phyloP scores from a whole-genome alignment of 192 early-diverging fungal species.

The Backusella morwellensis region DNA sequence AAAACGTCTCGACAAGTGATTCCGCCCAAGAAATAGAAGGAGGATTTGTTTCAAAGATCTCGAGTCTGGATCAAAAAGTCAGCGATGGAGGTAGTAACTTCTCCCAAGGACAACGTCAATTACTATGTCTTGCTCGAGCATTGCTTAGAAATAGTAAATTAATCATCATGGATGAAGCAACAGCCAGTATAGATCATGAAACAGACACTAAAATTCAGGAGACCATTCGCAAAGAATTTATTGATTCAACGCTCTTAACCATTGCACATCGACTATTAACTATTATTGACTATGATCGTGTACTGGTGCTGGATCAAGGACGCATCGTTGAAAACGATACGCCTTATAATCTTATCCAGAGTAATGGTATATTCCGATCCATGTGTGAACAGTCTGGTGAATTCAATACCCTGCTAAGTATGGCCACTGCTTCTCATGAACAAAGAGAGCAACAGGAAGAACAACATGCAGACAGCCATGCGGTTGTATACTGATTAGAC shows the following conservation, averaged over 20 bases:
- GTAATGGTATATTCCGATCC: conserved; percentile 57
- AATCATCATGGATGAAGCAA: conserved; percentile 87
- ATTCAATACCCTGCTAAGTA: conserved; percentile 65
- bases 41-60: conserved; percentile 2
- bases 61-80: conserved; percentile 43
- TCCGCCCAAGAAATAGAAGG: neutral
- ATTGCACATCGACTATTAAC: conserved; percentile 55
- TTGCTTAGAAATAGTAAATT: conserved; percentile 53
- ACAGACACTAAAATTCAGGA: conserved; percentile 83
- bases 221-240: conserved; percentile 76
- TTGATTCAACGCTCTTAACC: conserved; percentile 52
- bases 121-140: conserved; percentile 78
- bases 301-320: conserved; percentile 74
- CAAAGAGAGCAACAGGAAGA: neutral
- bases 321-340: conserved; percentile 74
- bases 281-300: conserved; percentile 51
- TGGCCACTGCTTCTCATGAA: conserved; percentile 35
- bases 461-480: neutral
- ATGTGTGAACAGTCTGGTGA: conserved; percentile 89
- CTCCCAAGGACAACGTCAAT: conserved; percentile 80
- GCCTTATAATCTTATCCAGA: conserved; percentile 66
- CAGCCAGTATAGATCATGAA: conserved; percentile 82
- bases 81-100: conserved; percentile 75
- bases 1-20: neutral
- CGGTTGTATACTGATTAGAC: neutral